These are phyloP conservation scores for Calonectria crousiana DNA, from an alignment of 2,329 filamentous ascomycete species.

Conservation along the genomic window DNA sequence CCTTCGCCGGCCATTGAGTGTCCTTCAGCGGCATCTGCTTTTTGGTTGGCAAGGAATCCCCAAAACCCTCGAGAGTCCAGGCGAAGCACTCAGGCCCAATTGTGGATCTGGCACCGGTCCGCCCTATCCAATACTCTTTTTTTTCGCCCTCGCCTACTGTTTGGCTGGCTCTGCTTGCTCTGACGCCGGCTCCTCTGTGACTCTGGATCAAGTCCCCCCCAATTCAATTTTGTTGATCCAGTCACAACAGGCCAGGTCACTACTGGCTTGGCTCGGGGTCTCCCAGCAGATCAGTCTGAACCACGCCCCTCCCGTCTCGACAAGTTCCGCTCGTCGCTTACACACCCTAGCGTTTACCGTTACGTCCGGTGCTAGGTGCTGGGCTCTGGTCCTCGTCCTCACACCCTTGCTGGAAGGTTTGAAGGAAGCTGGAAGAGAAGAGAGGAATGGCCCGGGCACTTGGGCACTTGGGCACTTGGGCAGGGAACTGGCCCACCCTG, in stretches of 20 bases:
- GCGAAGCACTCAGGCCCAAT: conserved; percentile 53
- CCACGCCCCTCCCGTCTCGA: conserved; percentile 21
- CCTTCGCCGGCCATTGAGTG: conserved; percentile 27
- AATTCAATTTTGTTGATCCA: conserved; percentile 30
- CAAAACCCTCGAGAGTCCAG: conserved; percentile 36
- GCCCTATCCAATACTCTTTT: conserved; percentile 40
- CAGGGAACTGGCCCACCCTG: conserved; percentile 24
- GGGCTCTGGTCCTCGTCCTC: not conserved
- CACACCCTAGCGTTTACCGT: conserved; percentile 22
- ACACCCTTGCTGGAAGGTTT: conserved; percentile 25
- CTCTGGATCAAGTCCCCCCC: conserved; percentile 24
- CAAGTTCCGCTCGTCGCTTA: not conserved
- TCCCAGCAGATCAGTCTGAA: conserved; percentile 24
- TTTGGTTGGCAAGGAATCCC: conserved; percentile 40
- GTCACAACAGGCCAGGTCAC: conserved; percentile 34
- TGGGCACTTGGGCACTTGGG: conserved; percentile 25
- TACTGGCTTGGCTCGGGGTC: conserved; percentile 24
- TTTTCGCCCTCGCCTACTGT: conserved; percentile 26
- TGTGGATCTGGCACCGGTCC: conserved; percentile 46
- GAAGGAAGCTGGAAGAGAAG: conserved; percentile 33
- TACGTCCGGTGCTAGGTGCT: not conserved
- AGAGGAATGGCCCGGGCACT: conserved; percentile 18
- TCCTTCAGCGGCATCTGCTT: conserved; percentile 32
- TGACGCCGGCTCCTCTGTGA: conserved; percentile 20
- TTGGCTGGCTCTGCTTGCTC: conserved; percentile 28